Conservation (phyloP, 2,329 filamentous ascomycete species). For the Beauveria bassiana region DNA sequence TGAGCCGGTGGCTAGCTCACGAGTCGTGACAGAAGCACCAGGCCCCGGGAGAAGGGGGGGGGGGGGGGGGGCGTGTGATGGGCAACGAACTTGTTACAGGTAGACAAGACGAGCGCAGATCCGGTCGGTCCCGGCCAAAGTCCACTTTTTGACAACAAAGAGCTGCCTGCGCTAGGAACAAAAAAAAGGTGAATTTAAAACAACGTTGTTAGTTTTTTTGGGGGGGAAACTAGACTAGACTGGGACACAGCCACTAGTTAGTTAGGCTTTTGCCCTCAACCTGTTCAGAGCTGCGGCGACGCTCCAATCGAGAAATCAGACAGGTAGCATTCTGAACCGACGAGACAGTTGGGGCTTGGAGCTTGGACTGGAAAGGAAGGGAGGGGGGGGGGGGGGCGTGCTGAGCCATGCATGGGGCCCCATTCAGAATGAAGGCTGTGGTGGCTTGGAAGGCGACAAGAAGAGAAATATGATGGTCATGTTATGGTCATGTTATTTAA, state of each 20-base stretch:
- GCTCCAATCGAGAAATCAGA: not conserved
- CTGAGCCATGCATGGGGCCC: not conserved
- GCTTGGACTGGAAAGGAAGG: not conserved
- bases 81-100: not conserved
- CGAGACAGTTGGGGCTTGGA: not conserved
- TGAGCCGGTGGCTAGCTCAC: not conserved
- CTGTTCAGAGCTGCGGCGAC: not conserved
- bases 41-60: not conserved
- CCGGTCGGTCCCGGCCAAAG: conserved; percentile 9
- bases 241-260: not conserved
- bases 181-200: too few species aligned
- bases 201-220: not conserved
- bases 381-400: not conserved
- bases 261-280: not conserved
- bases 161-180: not conserved
- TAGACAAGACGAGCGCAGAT: not conserved
- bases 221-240: not conserved
- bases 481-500: too few species aligned
- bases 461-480: not conserved
- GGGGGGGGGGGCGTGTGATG: not conserved
- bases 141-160: conserved; percentile 1
- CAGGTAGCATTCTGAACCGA: not conserved
- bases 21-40: not conserved
- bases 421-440: too few species aligned
- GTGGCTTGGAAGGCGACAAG: not conserved